Evolutionary conservation across 1,139 yeast genomes (phyloP).

Genomic region (Pichia sp.): DNA sequence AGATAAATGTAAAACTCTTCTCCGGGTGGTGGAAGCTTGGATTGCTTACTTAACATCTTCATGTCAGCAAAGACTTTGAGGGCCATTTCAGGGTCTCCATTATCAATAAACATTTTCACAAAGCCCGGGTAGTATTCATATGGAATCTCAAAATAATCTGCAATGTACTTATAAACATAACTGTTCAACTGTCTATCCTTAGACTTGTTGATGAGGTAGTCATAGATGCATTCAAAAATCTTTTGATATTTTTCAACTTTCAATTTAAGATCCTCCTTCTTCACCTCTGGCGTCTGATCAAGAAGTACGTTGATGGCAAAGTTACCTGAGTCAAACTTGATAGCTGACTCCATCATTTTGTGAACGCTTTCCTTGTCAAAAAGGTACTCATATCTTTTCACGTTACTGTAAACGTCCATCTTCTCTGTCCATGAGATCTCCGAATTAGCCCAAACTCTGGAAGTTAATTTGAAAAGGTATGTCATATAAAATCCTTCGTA

Average conservation of each 20-base stretch:
- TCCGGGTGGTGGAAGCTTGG: conserved; percentile 52
- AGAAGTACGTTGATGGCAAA: conserved; percentile 50
- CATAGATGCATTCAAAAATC: conserved; percentile 37
- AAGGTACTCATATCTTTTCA: conserved; percentile 33
- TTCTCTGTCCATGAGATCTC: conserved; percentile 22
- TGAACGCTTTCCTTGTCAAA: conserved; percentile 39
- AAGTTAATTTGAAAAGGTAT: conserved; percentile 29
- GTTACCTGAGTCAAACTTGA: conserved; percentile 9
- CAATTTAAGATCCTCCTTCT: conserved; percentile 20
- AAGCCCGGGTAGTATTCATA: conserved; percentile 54
- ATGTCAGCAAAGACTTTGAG: conserved; percentile 57
- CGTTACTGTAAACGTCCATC: conserved; percentile 28
- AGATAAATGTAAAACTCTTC: conserved; percentile 56
- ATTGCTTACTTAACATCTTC: conserved; percentile 49
- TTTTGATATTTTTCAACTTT: conserved; percentile 25
- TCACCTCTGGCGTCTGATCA: conserved; percentile 49
- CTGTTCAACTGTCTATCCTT: conserved; percentile 32
- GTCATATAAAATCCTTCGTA: conserved; percentile 26
- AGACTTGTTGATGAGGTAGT: conserved; percentile 34
- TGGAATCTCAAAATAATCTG: conserved; percentile 54
- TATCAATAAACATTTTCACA: conserved; percentile 51
- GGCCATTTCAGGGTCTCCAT: conserved; percentile 58
- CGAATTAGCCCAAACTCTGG: conserved; percentile 23
- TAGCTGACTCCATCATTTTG: conserved; percentile 32
- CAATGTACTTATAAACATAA: conserved; percentile 48